phyloP scores from a whole-genome alignment of 2,329 filamentous ascomycete species.

The Beauveria pseudobassiana region DNA sequence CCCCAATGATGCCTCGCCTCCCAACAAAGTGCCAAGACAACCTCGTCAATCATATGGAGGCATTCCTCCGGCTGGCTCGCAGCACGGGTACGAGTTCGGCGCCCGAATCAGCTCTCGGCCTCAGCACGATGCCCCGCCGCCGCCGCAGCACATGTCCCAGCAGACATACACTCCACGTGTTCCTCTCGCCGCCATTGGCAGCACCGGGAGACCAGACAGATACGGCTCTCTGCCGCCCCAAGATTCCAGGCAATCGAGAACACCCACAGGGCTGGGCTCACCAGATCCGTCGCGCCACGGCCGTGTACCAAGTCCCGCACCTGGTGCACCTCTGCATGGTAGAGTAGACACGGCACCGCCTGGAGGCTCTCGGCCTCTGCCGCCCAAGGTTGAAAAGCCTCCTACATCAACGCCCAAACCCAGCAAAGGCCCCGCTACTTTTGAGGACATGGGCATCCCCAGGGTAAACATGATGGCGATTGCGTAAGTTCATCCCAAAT shows the following conservation, averaged over 20 bases:
- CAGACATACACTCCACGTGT: neutral
- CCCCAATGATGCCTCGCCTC: slow-evolving; percentile 7
- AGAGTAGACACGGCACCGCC: slow-evolving; percentile 33
- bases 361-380: slow-evolving; percentile 18
- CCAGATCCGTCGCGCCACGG: slow-evolving; percentile 15
- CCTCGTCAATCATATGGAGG: slow-evolving; percentile 7
- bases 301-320: slow-evolving; percentile 14
- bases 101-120: slow-evolving; percentile 24
- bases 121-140: neutral
- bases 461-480: slow-evolving; percentile 75
- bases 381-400: slow-evolving; percentile 13
- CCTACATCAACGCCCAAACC: slow-evolving; percentile 30
- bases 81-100: slow-evolving; percentile 31
- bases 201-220: slow-evolving; percentile 21
- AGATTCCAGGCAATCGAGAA: slow-evolving; percentile 17
- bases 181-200: slow-evolving; percentile 17
- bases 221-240: slow-evolving; percentile 24
- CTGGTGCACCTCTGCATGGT: slow-evolving; percentile 16
- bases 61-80: slow-evolving; percentile 16
- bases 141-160: slow-evolving; percentile 1
- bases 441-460: slow-evolving; percentile 95
- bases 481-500: slow-evolving; percentile 58
- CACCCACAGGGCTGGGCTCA: slow-evolving; percentile 14
- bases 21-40: slow-evolving; percentile 5
- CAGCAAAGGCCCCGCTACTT: slow-evolving; percentile 80